Percentiles rank a stretch among this genome's conserved stretches.
phyloP scores from a whole-genome alignment of 768 basidiomycete genomes.

The Tremella yokohamensis region DNA sequence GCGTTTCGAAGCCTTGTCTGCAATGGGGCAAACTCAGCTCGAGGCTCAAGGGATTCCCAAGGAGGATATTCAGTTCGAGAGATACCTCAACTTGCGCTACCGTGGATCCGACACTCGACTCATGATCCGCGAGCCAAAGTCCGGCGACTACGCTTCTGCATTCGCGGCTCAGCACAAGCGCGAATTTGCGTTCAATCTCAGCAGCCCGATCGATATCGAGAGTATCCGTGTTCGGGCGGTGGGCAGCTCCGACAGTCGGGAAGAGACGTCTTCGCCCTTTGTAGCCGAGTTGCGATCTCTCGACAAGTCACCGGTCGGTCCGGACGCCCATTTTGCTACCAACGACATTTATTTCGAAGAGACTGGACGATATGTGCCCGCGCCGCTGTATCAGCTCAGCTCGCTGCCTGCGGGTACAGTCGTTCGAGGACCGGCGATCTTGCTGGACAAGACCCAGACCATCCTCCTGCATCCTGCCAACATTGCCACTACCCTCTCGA shows the following conservation, averaged over 20 bases:
- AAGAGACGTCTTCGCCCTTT: too few species aligned
- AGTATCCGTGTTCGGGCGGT: slow-evolving; percentile 82
- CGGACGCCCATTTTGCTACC: too few species aligned
- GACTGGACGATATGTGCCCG: not conserved
- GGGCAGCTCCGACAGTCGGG: slow-evolving; percentile 51
- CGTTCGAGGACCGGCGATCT: slow-evolving; percentile 79
- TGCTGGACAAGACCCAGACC: slow-evolving; percentile 91
- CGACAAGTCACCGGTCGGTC: slow-evolving; percentile 7
- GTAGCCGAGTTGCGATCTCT: too few species aligned
- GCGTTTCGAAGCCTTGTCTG: not conserved
- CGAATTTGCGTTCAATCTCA: slow-evolving; percentile 87
- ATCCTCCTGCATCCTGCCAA: slow-evolving; percentile 56
- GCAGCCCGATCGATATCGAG: slow-evolving; percentile 72
- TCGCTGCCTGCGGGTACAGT: slow-evolving; percentile 63
- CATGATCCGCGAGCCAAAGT: slow-evolving; percentile 58
- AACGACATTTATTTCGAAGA: not conserved
- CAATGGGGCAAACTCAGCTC: not conserved
- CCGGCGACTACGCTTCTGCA: slow-evolving; percentile 67
- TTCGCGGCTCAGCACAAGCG: slow-evolving; percentile 76
- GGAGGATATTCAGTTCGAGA: slow-evolving; percentile 67
- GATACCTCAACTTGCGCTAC: slow-evolving; percentile 54
- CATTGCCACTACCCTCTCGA: too few species aligned
- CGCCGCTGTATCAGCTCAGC: too few species aligned
- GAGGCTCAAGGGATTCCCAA: slow-evolving; percentile 53
- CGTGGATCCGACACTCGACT: slow-evolving; percentile 67